Base-by-base conservation (phyloP, 345 rosid species). In the Sonneratia alba region DNA sequence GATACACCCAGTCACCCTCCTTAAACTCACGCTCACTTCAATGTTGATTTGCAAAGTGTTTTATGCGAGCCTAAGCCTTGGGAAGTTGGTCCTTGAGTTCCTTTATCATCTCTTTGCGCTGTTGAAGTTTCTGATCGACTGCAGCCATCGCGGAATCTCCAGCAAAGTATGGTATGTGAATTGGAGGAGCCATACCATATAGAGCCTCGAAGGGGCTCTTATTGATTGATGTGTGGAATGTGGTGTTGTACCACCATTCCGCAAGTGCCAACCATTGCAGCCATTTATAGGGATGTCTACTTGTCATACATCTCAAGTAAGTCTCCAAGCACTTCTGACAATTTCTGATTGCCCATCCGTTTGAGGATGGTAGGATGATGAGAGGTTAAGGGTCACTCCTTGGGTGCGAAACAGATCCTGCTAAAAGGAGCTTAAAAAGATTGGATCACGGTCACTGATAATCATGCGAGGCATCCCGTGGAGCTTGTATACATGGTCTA, bases 181-280 rank as follows among this genome's bases (percentile, higher is more conserved):
- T 6, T 1, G 74, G 74, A 5, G 74, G 74, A 0, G 51, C 3
- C 3, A 59, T 9, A 1, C 69, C 74, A 40, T 72, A 72, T 0
- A 72, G 27, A 6, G 74, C 69, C 22, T 72, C 16, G n/a, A 32
- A 61, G 1, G 37, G 69, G 2, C 68, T 9, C 24, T 7, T 71
- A 6, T 34, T 27, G 3, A 22, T 56, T 2, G 67, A 8, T 2
- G 65, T 36, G 37, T 57, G 68, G 7, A 0, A 59, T 14, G 27
- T 18, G 4, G 68, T 57, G 22, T 72, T 72, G 18, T 72, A 72
- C 68, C 68, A 72, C 68, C 68, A 72, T 43, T 72, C 36, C 0
- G 74, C 67, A 3, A 57, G 19, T 5, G 74, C 10, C 14, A 62
- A 27, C 74, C 74, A 72, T 1, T n/a, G 3, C 7, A 3, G 15